These are phyloP conservation scores for Coix lacrymajobi DNA, from an alignment of 176 grass and related monocot species.

Conservation along the genomic window DNA sequence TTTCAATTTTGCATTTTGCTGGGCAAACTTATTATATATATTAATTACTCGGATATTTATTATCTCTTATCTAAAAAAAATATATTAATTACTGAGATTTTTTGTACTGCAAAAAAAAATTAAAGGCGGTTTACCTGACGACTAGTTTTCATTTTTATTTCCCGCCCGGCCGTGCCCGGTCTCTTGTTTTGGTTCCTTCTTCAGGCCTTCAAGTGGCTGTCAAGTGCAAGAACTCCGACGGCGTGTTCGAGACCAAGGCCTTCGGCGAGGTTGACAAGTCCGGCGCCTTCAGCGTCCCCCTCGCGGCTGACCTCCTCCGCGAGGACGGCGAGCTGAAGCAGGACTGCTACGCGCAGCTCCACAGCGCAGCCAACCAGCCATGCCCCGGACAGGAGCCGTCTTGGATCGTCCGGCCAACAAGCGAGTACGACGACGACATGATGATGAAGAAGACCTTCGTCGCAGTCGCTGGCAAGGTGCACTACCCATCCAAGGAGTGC, in stretches of 20 bases:
- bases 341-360: slow-evolving; percentile 48
- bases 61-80: too few relatives aligned
- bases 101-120: not conserved
- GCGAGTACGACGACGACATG: not conserved
- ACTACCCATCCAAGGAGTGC: slow-evolving; percentile 1
- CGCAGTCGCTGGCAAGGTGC: slow-evolving; percentile 10
- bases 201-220: slow-evolving; percentile 42
- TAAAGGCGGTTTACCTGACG: not conserved
- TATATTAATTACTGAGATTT: not conserved
- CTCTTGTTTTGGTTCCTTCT: not conserved
- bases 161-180: too few relatives aligned
- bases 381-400: slow-evolving; percentile 40
- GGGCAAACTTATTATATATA: not conserved
- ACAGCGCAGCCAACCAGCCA: slow-evolving; percentile 20
- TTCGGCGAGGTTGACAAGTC: slow-evolving; percentile 1
- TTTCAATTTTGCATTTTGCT: not conserved
- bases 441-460: slow-evolving; percentile 13
- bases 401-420: slow-evolving; percentile 5
- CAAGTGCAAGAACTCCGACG: slow-evolving; percentile 34
- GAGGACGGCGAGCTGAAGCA: slow-evolving; percentile 45
- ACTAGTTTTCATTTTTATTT: too few relatives aligned
- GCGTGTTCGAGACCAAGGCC: slow-evolving; percentile 39
- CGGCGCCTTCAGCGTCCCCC: slow-evolving; percentile 28
- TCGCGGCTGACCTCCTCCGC: slow-evolving; percentile 4
- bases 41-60: too few relatives aligned